These are phyloP conservation scores for Entomortierella parvispora DNA, from an alignment of 192 early-diverging fungal species.

Conservation along the genomic window DNA sequence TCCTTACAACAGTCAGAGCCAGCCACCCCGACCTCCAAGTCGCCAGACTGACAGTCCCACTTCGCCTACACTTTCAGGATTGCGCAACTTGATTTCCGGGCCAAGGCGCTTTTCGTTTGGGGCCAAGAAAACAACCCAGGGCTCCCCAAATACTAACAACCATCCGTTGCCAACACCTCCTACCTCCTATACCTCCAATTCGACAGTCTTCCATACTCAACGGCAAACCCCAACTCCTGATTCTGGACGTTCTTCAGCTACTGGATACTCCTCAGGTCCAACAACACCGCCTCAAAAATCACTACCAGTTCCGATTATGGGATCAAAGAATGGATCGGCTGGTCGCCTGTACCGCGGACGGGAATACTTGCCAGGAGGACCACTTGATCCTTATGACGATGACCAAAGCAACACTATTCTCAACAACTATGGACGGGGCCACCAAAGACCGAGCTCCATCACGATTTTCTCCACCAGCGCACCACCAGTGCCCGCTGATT, in stretches of 20 bases:
- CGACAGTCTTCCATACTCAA: background rate
- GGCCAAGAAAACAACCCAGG: conserved; percentile 15
- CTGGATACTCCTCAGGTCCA: conserved; percentile 1
- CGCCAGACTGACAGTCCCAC: conserved; percentile 33
- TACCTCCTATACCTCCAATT: conserved; percentile 22
- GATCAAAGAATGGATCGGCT: conserved; percentile 6
- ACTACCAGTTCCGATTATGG: conserved; percentile 26
- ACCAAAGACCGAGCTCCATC: conserved; percentile 24
- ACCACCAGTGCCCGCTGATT: conserved; percentile 16
- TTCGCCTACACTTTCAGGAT: conserved; percentile 23
- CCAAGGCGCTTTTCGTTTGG: conserved; percentile 32
- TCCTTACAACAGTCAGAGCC: background rate
- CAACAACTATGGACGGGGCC: conserved; percentile 9
- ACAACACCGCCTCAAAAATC: conserved; percentile 14
- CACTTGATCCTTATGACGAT: conserved; percentile 21
- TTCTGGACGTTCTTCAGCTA: background rate
- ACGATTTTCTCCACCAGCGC: conserved; percentile 40
- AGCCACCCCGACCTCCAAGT: conserved; percentile 13
- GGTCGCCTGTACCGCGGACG: conserved; percentile 25
- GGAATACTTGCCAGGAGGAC: conserved; percentile 21
- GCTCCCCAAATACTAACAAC: background rate
- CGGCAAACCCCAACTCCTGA: conserved; percentile 25
- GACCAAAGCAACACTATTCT: background rate
- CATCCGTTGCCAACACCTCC: conserved; percentile 39
- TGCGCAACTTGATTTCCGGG: conserved; percentile 28